Base-by-base conservation (phyloP, 163 green algal genomes). In the Chloroidium sp. region DNA sequence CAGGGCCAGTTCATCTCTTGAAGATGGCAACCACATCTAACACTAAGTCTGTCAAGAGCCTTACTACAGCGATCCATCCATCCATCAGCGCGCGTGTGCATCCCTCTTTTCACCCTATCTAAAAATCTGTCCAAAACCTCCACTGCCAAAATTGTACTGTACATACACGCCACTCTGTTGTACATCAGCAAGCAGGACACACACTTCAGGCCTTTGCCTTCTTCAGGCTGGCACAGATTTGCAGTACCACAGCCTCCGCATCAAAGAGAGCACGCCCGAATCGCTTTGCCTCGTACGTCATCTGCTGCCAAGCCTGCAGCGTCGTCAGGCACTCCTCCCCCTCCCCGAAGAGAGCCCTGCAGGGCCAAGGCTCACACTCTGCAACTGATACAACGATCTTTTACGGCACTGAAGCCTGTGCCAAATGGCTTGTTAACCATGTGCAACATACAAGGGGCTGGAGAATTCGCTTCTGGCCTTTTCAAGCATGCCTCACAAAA, bases 321-420 rank as follows among this genome's bases (percentile, higher is more conserved):
- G 82, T 83, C 8, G 82, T 86, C 2, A 86, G 78, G 69, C 79
- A 86, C 79, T 86, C 82, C 61, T 79, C 62, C 62, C 76, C 57
- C 68, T 78, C 69, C 10, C 82, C 82, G 78, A 86, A 86, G 3
- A 86, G 76, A 36, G 82, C 82, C 76, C 82, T 86, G 68, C 76
- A 81, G 64, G 69, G 10, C 59, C 69, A 36, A 36, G 36, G 36
- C 36, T 36, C 36, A 36, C 36, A 36, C 36, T 36, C 36, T 36
- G 36, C 36, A 36, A 36, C 36, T 36, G 36, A 36, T 36, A 36
- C 36, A 36, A 36, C 36, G 36, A 82, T 82, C 78, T 36, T 74
- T 12, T 14, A 74, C 12, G 68, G n/a, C 68, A 74, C 68, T 1
- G n/a, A 74, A 14, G 1, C n/a, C 13, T 74, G 68, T 74, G 1